These are phyloP conservation scores for Volutella citrinella DNA, from an alignment of 2,329 filamentous ascomycete species.

Conservation along the genomic window DNA sequence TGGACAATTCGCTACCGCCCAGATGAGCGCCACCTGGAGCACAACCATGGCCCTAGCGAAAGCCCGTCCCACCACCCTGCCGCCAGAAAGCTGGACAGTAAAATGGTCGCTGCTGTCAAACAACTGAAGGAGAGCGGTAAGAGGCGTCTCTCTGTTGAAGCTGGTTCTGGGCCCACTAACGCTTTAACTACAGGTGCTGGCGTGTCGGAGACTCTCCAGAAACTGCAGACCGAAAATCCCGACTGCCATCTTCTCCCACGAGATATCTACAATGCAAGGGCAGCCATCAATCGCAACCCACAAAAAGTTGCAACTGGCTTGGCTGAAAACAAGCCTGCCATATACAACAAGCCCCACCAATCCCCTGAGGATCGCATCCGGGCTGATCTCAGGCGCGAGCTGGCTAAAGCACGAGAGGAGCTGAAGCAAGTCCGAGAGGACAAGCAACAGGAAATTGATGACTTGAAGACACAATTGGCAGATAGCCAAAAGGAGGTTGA, in stretches of 20 bases:
- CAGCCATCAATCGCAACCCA: slow-evolving; percentile 64
- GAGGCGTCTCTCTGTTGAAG: too few species aligned
- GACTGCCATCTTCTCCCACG: slow-evolving; percentile 61
- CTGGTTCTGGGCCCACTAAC: too few species aligned
- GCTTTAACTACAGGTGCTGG: slow-evolving; percentile 64
- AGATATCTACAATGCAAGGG: slow-evolving; percentile 66
- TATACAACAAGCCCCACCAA: slow-evolving; percentile 64
- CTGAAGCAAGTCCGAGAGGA: slow-evolving; percentile 54
- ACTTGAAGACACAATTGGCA: slow-evolving; percentile 56
- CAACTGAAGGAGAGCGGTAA: slow-evolving; percentile 63
- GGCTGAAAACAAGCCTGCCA: slow-evolving; percentile 59
- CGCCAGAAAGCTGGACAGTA: slow-evolving; percentile 63
- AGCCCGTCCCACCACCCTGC: slow-evolving; percentile 65
- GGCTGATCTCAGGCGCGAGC: slow-evolving; percentile 58
- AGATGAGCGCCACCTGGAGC: slow-evolving; percentile 53
- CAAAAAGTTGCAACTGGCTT: slow-evolving; percentile 58
- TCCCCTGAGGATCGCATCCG: slow-evolving; percentile 63
- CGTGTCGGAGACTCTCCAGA: slow-evolving; percentile 64
- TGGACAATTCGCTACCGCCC: slow-evolving; percentile 66
- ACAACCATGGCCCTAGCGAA: slow-evolving; percentile 66
- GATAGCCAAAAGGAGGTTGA: slow-evolving; percentile 62
- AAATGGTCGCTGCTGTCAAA: slow-evolving; percentile 66
- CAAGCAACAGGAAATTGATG: slow-evolving; percentile 55
- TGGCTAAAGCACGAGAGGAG: slow-evolving; percentile 57
- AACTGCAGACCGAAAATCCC: slow-evolving; percentile 61